A percentile compares a stretch with the other conserved stretches of the same genome.
These are phyloP conservation scores for Solanum okadae DNA, from an alignment of 257 asterid species.

Conservation along the genomic window DNA sequence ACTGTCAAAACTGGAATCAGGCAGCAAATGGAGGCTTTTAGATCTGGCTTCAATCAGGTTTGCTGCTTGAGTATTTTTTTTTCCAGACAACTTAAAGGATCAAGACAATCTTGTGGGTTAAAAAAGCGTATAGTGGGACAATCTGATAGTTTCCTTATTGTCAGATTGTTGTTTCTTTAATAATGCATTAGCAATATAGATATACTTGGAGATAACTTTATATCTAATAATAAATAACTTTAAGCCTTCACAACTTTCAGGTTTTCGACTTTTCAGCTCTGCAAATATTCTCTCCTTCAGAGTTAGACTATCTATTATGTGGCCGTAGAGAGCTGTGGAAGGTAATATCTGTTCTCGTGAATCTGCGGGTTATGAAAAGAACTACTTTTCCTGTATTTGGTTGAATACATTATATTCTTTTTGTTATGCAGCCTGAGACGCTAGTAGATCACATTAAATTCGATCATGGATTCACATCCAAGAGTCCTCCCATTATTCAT, in stretches of 20 bases:
- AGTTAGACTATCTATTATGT: constrained; percentile 85
- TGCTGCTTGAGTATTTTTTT: background rate
- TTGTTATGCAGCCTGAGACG: constrained; percentile 59
- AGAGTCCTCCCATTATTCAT: constrained; percentile 73
- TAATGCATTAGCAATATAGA: background rate
- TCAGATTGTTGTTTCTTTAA: background rate
- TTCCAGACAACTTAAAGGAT: background rate
- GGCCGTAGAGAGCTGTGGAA: constrained; percentile 96
- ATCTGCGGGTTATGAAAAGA: background rate
- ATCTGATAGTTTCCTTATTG: background rate
- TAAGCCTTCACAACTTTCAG: constrained; percentile 22
- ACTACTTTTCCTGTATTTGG: background rate
- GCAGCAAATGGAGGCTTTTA: constrained; percentile 64
- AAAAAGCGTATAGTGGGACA: background rate
- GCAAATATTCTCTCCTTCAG: constrained; percentile 84
- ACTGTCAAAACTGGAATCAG: constrained; percentile 51
- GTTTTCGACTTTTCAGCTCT: constrained; percentile 75
- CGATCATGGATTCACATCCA: constrained; percentile 94
- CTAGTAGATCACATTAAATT: constrained; percentile 89
- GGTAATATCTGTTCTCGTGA: constrained; percentile 31
- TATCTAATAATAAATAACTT: background rate
- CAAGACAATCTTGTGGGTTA: background rate
- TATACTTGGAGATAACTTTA: background rate
- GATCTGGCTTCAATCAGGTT: constrained; percentile 79
- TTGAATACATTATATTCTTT: background rate